Evolutionary conservation across 495 filamentous ascomycete genomes (phyloP).

Genomic region (Amorphotheca resinae): DNA sequence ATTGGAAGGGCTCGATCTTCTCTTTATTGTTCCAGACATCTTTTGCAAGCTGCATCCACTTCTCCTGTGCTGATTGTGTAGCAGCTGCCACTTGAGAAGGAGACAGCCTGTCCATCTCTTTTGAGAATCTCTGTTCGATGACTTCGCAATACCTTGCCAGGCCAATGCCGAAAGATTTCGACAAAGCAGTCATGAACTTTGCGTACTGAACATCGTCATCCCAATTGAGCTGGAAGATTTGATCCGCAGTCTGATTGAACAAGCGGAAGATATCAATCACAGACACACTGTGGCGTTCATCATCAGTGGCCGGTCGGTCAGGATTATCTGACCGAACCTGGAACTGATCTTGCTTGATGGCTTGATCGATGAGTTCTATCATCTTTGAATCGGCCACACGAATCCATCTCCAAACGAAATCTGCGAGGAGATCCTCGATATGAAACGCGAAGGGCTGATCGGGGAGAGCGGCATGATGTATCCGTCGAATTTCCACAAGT

Average conservation of each 20-base stretch:
- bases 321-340: constrained; percentile 47
- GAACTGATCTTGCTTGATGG: constrained; percentile 80
- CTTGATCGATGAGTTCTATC: constrained; percentile 74
- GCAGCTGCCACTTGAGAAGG: constrained; percentile 74
- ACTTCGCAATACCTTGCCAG: constrained; percentile 86
- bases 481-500: constrained; percentile 66
- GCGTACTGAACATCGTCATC: constrained; percentile 87
- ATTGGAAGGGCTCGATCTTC: constrained; percentile 95
- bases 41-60: constrained; percentile 81
- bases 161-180: constrained; percentile 73
- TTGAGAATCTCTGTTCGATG: constrained; percentile 72
- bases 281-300: constrained; percentile 82
- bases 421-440: constrained; percentile 72
- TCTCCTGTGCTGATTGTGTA: constrained; percentile 76
- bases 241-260: constrained; percentile 82
- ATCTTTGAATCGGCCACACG: constrained; percentile 65
- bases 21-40: constrained; percentile 92
- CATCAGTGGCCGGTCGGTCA: constrained; percentile 54
- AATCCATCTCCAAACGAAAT: constrained; percentile 96
- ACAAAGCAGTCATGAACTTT: constrained; percentile 92
- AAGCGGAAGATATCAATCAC: constrained; percentile 89
- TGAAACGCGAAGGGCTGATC: constrained; percentile 61
- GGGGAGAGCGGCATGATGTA: constrained; percentile 62
- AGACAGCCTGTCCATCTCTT: constrained; percentile 84
- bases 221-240: constrained; percentile 78